Conservation (phyloP, 345 rosid species). For the Hevea brasiliensis region DNA sequence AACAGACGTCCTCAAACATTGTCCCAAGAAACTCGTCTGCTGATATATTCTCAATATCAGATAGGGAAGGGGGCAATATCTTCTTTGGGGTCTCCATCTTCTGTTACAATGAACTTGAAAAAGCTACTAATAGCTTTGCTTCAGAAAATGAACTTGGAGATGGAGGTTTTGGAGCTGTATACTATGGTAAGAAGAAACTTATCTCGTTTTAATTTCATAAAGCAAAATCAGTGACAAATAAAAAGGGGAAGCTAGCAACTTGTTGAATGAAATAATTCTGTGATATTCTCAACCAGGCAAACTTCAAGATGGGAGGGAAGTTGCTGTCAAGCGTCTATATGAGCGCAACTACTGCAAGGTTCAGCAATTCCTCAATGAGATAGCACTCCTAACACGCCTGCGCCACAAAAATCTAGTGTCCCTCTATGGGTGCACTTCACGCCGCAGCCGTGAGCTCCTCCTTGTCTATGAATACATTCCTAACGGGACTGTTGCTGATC, state of each 20-base stretch:
- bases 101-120: neutral
- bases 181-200: neutral
- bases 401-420: constrained; percentile 16
- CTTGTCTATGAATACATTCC: constrained; percentile 22
- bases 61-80: neutral
- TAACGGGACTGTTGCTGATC: constrained; percentile 21
- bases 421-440: constrained; percentile 20
- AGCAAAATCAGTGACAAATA: neutral
- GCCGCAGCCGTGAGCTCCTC: constrained; percentile 13
- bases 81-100: constrained; percentile 1
- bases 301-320: constrained; percentile 15
- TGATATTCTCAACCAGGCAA: constrained; percentile 7
- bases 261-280: neutral
- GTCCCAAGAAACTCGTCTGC: neutral
- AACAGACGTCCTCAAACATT: neutral
- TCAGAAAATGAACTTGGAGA: constrained; percentile 3
- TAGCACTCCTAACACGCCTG: constrained; percentile 8
- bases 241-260: neutral
- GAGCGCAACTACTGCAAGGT: constrained; percentile 9
- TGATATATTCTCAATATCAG: neutral
- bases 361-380: constrained; percentile 14
- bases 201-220: neutral
- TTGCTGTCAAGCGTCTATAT: constrained; percentile 16
- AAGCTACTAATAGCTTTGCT: constrained; percentile 9
- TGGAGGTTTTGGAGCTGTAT: constrained; percentile 11